Evolutionary conservation across 1,139 yeast genomes (phyloP).

Genomic region (Diutina catenulata): DNA sequence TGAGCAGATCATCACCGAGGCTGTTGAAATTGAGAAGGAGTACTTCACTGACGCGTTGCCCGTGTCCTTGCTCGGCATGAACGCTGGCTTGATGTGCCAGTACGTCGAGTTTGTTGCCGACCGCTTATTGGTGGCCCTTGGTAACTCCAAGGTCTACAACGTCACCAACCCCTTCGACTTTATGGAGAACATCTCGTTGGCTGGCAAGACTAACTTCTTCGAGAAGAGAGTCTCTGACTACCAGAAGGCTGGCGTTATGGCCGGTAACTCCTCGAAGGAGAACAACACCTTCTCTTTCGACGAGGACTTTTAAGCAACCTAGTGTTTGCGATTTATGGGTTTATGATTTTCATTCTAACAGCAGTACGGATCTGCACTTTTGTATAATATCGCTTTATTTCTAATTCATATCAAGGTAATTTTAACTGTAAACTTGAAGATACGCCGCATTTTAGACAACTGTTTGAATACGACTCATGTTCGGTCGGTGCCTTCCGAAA

Average conservation of each 20-base stretch:
- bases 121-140: slow-evolving; percentile 78
- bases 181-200: slow-evolving; percentile 95
- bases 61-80: slow-evolving; percentile 86
- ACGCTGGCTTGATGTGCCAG: slow-evolving; percentile 84
- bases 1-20: slow-evolving; percentile 83
- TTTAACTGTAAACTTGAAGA: too few species aligned
- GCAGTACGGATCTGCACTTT: too few species aligned
- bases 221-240: slow-evolving; percentile 98
- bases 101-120: slow-evolving; percentile 98
- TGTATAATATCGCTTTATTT: too few species aligned
- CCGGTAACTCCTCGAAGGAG: slow-evolving; percentile 20
- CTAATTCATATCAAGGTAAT: too few species aligned
- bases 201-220: slow-evolving; percentile 97
- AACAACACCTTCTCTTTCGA: slow-evolving; percentile 31
- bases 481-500: too few species aligned
- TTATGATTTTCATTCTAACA: too few species aligned
- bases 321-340: too few species aligned
- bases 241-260: slow-evolving; percentile 99
- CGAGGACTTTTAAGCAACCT: slow-evolving; percentile 40
- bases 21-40: slow-evolving; percentile 88
- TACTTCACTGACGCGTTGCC: slow-evolving; percentile 93
- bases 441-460: too few species aligned
- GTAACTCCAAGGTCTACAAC: slow-evolving; percentile 81
- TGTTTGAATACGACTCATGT: too few species aligned
- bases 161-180: slow-evolving; percentile 93